Base-by-base conservation (phyloP, 1,284 basidiomycete genomes). In the Cystodermella granulosa region DNA sequence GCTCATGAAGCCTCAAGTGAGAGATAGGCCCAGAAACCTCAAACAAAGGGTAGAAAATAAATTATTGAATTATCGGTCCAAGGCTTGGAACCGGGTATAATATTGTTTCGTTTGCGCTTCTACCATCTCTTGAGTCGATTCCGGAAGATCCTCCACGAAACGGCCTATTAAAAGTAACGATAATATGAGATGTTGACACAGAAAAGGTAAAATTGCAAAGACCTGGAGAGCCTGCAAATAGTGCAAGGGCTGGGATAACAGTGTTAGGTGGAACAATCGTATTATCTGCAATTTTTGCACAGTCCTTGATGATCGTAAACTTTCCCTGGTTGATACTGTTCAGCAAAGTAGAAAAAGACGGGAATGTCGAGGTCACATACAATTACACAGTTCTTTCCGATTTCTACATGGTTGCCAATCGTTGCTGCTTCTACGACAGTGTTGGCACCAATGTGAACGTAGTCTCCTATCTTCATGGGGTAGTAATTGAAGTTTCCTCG, bases 221-320 rank as follows among this genome's bases (percentile, higher is more conserved):
- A 87, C 92, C 92, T 58, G 96, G 95, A 44, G 90, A 91, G 8
- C 96, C 96, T 13, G 80, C 72, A 68, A 94, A 98, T 4, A 88
- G 71, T 0, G 91, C 81, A 53, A 96, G 72, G 3, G 89, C 88
- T 1, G 94, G 92, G 11, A 98, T 82, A 41, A 98, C 90, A 0
- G 93, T 93, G 49, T 92, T 92, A 13, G 94, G 87, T 3, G 94
- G 88, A 4, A 98, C 72, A 16, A 98, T 83, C 0, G 91, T 88
- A 52, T 87, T 85, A 63, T 95, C 92, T 49, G 81, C 86, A 49
- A 90, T 85, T 50, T 83, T 84, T 3, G 89, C 91, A 56, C 92
- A 92, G 62, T 98, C 95, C 63, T 98, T 97, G 67, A 98, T 93
- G 52, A 97, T 92, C 0, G 86, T 84, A 56, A 98, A 97, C 62